Evolutionary conservation across 169 alveolate genomes (phyloP), one percentile per base, ranked within the genome.

Genomic region (Eimeria praecox): DNA sequence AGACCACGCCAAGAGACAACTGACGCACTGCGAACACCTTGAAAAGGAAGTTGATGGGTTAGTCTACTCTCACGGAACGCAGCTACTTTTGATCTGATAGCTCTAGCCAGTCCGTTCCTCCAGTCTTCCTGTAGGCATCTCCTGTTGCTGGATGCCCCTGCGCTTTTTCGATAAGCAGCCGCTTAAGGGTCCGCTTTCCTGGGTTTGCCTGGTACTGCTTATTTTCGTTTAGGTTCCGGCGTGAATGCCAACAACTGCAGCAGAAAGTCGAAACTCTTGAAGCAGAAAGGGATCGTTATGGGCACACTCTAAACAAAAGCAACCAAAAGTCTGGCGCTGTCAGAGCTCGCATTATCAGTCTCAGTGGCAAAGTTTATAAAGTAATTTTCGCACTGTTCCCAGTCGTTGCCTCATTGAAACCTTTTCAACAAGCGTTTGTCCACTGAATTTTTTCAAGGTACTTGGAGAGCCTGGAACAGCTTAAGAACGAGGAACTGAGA

Each of bases 391-490:
- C 5, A 14, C 33, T 38, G 33, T 73, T 73, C 54, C 54, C 20
- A 20, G 54, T n/a, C 83, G 33, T 73, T 20, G 20, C 83, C 30
- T 18, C 83, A 18, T 38, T 38, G 83, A 18, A 35, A 38, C 38
- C 20, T 33, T 73, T 73, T 73, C 18, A 35, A 33, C 49, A 35
- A 27, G 27, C 6, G 33, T 38, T 73, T 18, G 83, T 0, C 40
- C 5, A 0, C 1, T 62, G 82, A 49, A 16, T 14, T 87, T 2
- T 24, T 22, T 16, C 35, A 44, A 97, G 98, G 94, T 97, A 97
- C 87, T 95, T 97, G 38, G 97, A 97, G 71, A 90, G 97, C 94
- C 96, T 97, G 22, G 99, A 98, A 95, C 99, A 98, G 95, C 97
- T 98, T 9, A 98, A 98, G 89, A 97, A 97, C 27, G 98, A 97